phyloP scores from a whole-genome alignment of 2,329 filamentous ascomycete species.

The Penicillium sclerotiorum region DNA sequence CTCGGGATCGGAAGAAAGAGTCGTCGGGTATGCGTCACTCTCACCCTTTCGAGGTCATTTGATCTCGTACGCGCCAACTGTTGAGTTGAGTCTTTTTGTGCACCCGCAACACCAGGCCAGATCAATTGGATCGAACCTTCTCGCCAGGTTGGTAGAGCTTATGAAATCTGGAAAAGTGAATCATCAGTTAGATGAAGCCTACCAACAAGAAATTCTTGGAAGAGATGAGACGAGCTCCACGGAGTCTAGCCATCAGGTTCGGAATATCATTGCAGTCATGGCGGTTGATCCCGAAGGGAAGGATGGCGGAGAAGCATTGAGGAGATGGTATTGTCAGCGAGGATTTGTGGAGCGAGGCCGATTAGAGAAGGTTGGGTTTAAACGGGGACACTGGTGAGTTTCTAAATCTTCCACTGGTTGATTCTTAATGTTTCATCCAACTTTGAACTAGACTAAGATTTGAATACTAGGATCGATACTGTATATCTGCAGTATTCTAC shows the following conservation, averaged over 20 bases:
- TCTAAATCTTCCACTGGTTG: background rate
- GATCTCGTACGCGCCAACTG: slow-evolving; percentile 43
- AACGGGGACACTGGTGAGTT: slow-evolving; percentile 39
- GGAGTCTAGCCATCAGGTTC: slow-evolving; percentile 17
- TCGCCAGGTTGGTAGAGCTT: slow-evolving; percentile 32
- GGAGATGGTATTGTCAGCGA: slow-evolving; percentile 42
- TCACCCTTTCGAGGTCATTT: slow-evolving; percentile 39
- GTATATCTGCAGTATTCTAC: slow-evolving; percentile 18
- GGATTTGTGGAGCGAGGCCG: slow-evolving; percentile 44
- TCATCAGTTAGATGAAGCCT: background rate
- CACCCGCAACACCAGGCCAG: slow-evolving; percentile 35
- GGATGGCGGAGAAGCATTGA: slow-evolving; percentile 34
- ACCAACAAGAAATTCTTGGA: background rate
- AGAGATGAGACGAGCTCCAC: background rate
- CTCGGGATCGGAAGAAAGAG: slow-evolving; percentile 8
- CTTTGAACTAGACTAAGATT: background rate
- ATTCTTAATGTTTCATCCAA: background rate
- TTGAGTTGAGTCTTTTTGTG: slow-evolving; percentile 45
- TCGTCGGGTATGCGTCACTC: slow-evolving; percentile 41
- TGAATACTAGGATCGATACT: slow-evolving; percentile 17
- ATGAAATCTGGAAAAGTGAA: slow-evolving; percentile 15
- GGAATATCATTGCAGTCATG: slow-evolving; percentile 43
- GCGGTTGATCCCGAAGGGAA: slow-evolving; percentile 38
- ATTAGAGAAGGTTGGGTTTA: slow-evolving; percentile 41
- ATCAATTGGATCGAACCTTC: slow-evolving; percentile 37